Conservation (phyloP, 2,329 filamentous ascomycete species). For the Rhexocercosporidium sp. region DNA sequence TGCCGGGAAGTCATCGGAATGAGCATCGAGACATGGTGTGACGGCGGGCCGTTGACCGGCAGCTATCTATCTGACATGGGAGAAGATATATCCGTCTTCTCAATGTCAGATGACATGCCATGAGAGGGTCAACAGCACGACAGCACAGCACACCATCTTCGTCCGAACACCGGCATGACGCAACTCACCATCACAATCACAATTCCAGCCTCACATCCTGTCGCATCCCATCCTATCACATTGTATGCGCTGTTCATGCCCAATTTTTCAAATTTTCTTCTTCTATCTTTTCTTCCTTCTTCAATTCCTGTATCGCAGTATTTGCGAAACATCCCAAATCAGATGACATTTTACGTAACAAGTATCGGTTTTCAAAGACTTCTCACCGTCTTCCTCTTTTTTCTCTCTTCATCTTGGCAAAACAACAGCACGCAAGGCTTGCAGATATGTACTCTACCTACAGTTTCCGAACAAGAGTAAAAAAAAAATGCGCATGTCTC, state of each 20-base stretch:
- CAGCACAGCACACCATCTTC: not conserved
- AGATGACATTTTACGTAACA: not conserved
- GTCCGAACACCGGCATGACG: constrained; percentile 1
- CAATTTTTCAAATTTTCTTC: too few species aligned
- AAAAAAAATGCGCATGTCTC: not conserved
- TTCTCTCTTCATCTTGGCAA: too few species aligned
- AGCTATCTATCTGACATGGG: not conserved
- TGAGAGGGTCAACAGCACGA: too few species aligned
- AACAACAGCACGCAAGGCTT: too few species aligned
- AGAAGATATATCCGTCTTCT: not conserved
- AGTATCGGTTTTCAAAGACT: not conserved
- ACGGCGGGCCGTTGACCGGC: not conserved
- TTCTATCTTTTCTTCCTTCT: too few species aligned
- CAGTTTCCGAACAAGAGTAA: not conserved
- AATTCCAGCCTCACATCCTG: too few species aligned
- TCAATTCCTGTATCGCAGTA: too few species aligned
- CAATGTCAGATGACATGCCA: not conserved
- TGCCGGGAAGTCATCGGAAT: not conserved
- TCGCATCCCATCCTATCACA: not conserved
- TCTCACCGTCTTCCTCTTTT: too few species aligned
- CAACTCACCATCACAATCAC: too few species aligned
- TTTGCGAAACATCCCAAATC: not conserved
- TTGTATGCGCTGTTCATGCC: not conserved
- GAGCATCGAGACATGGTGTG: too few species aligned
- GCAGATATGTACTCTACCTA: too few species aligned